Evolutionary conservation across 2,329 filamentous ascomycete species (phyloP).

Genomic region (Paraphoma sp.): DNA sequence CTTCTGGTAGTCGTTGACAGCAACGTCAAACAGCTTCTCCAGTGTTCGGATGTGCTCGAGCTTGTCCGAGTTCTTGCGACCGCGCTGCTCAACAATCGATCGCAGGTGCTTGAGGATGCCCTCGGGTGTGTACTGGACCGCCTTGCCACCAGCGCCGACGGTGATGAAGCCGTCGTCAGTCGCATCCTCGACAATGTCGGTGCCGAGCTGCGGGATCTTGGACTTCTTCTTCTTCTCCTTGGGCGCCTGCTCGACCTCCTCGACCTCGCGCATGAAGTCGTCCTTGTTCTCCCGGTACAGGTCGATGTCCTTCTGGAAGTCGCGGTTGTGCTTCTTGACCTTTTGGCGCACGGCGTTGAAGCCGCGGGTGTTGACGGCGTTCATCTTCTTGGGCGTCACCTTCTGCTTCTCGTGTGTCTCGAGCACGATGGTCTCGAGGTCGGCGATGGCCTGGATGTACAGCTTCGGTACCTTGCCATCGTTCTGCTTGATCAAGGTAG

Average conservation of each 20-base stretch:
- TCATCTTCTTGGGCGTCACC: conserved; percentile 97
- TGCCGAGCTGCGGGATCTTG: conserved; percentile 60
- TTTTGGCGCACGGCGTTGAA: conserved; percentile 97
- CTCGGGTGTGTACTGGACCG: conserved; percentile 91
- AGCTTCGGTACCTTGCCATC: conserved; percentile 83
- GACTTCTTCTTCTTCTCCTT: conserved; percentile 47
- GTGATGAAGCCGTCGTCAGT: conserved; percentile 89
- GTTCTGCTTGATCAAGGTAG: conserved; percentile 59
- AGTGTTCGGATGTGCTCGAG: conserved; percentile 94
- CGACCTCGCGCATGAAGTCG: conserved; percentile 83
- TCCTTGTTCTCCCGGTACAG: conserved; percentile 86
- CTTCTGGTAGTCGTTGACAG: conserved; percentile 88
- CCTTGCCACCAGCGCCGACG: conserved; percentile 87
- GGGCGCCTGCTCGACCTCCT: conserved; percentile 73
- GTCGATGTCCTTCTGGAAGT: conserved; percentile 86
- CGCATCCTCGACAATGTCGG: conserved; percentile 59
- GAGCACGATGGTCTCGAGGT: conserved; percentile 92
- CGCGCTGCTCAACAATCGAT: conserved; percentile 90
- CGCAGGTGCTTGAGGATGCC: conserved; percentile 97
- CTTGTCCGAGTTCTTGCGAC: conserved; percentile 98
- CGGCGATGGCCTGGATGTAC: conserved; percentile 91
- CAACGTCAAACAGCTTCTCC: conserved; percentile 93
- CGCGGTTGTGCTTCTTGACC: conserved; percentile 98
- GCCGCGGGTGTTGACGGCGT: conserved; percentile 89
- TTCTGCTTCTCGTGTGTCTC: conserved; percentile 96